Base-by-base conservation (phyloP, 306 rosid genomes). In the Vachellia pachyceras region DNA sequence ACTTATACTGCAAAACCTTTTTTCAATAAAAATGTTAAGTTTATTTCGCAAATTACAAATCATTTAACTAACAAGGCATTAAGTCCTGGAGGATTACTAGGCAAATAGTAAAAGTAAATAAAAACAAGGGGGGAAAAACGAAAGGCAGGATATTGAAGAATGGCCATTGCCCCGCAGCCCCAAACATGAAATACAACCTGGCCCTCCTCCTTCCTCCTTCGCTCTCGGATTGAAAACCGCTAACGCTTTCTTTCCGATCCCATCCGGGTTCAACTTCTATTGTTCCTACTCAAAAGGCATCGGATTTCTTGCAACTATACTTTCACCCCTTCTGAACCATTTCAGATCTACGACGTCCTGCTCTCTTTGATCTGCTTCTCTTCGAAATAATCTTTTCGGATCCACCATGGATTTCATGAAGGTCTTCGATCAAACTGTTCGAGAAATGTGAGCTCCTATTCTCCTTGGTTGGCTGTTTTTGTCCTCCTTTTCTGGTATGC, bases 381-480 rank as follows among this genome's bases (percentile, higher is more conserved):
- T 25, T 36, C 73, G 15, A 23, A 44, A 77, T 20, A 14, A 29
- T 65, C 64, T 57, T 78, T 74, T 72, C 89, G 85, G 90, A 92
- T 89, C 89, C 82, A 70, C 74, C 87, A 96, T 96, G 99, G 99
- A 96, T 96, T 93, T 96, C 86, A 93, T 96, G 97, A 96, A 96
- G 93, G 99, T 90, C 44, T 76, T 96, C 86, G 99, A 96, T 92
- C 99, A 96, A 84, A 96, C 99, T 37, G 99, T 96, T 83, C 96
- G 98, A 79, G 99, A 96, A 96, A 92, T 96, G 98, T 89, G 77
- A 88, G 92, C 77, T 77, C 39, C 85, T 77, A 2, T 42, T 61
- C 17, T 50, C 66, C 69, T 25, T 14, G 22, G 0, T 13, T 9
- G 7, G 22, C 23, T 79, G 41, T 67, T 63, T 40, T 22, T 14